A percentile compares a stretch with the other conserved stretches of the same genome.
phyloP scores from a whole-genome alignment of 2,329 filamentous ascomycete genomes.

The Sporothrix pallida region DNA sequence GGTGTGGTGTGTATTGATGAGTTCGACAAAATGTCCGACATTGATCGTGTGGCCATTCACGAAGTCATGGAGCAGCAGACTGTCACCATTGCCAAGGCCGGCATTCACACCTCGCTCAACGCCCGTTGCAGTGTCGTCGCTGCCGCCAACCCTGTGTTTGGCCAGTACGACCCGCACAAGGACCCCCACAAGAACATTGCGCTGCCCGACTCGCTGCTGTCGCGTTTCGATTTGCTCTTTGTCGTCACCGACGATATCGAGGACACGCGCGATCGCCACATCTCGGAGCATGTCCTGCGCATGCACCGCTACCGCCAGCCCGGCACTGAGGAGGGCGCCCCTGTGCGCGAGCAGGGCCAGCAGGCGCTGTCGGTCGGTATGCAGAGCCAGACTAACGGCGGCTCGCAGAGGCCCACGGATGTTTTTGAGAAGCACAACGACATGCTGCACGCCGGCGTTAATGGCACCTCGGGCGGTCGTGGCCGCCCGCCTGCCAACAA shows the following conservation, averaged over 20 bases:
- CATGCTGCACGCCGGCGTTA: slow-evolving; percentile 93
- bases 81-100: slow-evolving; percentile 97
- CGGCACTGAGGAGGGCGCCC: slow-evolving; percentile 90
- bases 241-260: slow-evolving; percentile 98
- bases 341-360: slow-evolving; percentile 83
- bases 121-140: slow-evolving; percentile 96
- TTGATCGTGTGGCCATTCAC: slow-evolving; percentile 97
- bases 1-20: slow-evolving; percentile 99
- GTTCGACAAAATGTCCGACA: slow-evolving; percentile 99
- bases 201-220: slow-evolving; percentile 91
- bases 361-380: slow-evolving; percentile 88
- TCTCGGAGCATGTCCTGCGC: slow-evolving; percentile 94
- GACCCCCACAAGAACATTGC: slow-evolving; percentile 99
- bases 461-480: slow-evolving; percentile 56
- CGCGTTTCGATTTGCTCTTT: slow-evolving; percentile 97
- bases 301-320: slow-evolving; percentile 96
- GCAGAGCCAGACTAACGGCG: slow-evolving; percentile 72
- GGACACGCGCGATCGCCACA: slow-evolving; percentile 84
- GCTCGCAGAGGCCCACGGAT: slow-evolving; percentile 73
- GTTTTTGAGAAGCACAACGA: slow-evolving; percentile 96
- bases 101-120: slow-evolving; percentile 96
- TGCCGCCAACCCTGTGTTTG: slow-evolving; percentile 96
- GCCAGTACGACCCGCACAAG: slow-evolving; percentile 98
- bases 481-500: slow-evolving; percentile 59
- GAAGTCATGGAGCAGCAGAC: slow-evolving; percentile 99